phyloP scores from a whole-genome alignment of 2,329 filamentous ascomycete genomes.

The Neonectria neomacrospora region DNA sequence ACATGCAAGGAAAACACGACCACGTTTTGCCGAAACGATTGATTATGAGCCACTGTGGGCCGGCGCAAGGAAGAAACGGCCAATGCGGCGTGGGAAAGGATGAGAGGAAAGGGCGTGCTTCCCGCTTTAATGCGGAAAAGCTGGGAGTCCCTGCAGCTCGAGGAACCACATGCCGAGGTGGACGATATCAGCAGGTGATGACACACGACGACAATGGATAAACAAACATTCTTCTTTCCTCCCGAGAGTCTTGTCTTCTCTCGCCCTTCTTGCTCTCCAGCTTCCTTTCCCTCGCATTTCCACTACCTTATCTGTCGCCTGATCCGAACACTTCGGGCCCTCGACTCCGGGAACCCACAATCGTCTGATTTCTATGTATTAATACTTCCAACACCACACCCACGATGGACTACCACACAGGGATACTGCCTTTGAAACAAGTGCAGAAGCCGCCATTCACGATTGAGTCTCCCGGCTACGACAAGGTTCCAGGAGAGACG shows the following conservation, averaged over 20 bases:
- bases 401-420: constrained; percentile 47
- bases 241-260: background rate
- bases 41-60: background rate
- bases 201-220: background rate
- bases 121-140: background rate
- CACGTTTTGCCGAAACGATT: background rate
- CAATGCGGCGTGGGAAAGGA: background rate
- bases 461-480: constrained; percentile 73
- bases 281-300: background rate
- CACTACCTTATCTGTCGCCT: background rate
- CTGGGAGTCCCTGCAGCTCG: background rate
- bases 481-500: constrained; percentile 80
- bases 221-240: background rate
- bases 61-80: background rate
- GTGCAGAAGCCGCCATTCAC: constrained; percentile 78
- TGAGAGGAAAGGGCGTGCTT: background rate
- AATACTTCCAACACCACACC: background rate
- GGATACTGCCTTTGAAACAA: constrained; percentile 63
- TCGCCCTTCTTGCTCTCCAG: background rate
- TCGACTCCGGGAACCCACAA: background rate
- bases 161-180: background rate
- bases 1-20: background rate
- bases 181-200: background rate
- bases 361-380: background rate
- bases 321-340: background rate